Evolutionary conservation across 352 stramenopile species (phyloP).

Genomic region (Globisporangium iwayamae): DNA sequence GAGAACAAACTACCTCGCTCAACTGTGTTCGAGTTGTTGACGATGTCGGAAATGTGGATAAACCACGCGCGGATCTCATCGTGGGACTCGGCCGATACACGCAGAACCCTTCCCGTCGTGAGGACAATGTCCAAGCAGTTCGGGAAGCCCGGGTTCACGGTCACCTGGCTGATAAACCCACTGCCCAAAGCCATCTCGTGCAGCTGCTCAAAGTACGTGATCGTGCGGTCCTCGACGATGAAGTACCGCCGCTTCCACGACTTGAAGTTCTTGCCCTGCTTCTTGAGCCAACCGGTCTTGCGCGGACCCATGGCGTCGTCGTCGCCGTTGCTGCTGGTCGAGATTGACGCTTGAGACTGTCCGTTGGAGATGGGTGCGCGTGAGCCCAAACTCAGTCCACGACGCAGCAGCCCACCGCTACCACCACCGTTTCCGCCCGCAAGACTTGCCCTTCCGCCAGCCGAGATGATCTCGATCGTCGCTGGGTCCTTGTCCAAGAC

Average conservation of each 20-base stretch:
- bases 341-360: background rate
- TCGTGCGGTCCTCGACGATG: slow-evolving; percentile 44
- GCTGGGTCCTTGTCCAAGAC: slow-evolving; percentile 43
- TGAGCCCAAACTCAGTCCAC: slow-evolving; percentile 6
- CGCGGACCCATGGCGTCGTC: slow-evolving; percentile 11
- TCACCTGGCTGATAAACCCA: slow-evolving; percentile 46
- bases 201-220: slow-evolving; percentile 66
- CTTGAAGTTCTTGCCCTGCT: slow-evolving; percentile 68
- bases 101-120: slow-evolving; percentile 49
- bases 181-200: slow-evolving; percentile 48
- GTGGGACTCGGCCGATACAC: slow-evolving; percentile 55
- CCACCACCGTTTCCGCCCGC: background rate
- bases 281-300: slow-evolving; percentile 76
- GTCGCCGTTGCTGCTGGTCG: slow-evolving; percentile 1
- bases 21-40: slow-evolving; percentile 15
- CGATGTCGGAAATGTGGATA: slow-evolving; percentile 34
- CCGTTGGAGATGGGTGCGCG: background rate
- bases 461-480: slow-evolving; percentile 10
- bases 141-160: slow-evolving; percentile 41
- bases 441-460: background rate
- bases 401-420: slow-evolving; percentile 1
- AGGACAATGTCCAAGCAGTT: slow-evolving; percentile 74
- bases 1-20: slow-evolving; percentile 21
- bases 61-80: slow-evolving; percentile 66
- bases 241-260: slow-evolving; percentile 82